Conservation (phyloP, 164 flowering plant species). For the Aristolochia californica region DNA sequence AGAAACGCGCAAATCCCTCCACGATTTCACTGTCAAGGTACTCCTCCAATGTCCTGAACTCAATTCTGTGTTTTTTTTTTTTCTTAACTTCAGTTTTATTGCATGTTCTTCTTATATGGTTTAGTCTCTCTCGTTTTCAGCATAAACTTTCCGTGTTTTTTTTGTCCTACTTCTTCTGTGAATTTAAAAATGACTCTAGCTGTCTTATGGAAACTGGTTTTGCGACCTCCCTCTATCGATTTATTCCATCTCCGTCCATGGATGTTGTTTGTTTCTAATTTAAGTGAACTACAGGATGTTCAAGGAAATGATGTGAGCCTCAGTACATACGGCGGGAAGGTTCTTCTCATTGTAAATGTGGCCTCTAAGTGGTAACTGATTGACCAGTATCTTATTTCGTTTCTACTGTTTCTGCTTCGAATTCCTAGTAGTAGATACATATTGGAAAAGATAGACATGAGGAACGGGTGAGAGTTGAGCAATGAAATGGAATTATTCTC, state of each 20-base stretch:
- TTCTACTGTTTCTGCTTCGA: background rate
- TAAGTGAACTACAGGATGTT: slow-evolving; percentile 46
- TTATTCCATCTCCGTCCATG: too few species aligned
- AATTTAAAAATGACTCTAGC: background rate
- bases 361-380: slow-evolving; percentile 64
- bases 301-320: slow-evolving; percentile 65
- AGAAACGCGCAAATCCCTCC: slow-evolving; percentile 20
- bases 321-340: slow-evolving; percentile 64
- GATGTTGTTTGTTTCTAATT: background rate
- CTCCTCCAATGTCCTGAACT: background rate
- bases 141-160: background rate
- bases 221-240: background rate
- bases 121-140: too few species aligned
- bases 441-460: too few species aligned
- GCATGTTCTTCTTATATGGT: background rate
- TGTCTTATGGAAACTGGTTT: background rate
- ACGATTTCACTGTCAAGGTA: slow-evolving; percentile 34
- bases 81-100: background rate
- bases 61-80: background rate
- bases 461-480: too few species aligned
- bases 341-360: slow-evolving; percentile 85
- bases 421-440: background rate
- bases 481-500: too few species aligned
- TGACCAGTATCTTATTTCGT: background rate
- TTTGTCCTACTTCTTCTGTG: background rate